Conservation (phyloP, 2,329 filamentous ascomycete genomes). For the Talaromyces sp. region DNA sequence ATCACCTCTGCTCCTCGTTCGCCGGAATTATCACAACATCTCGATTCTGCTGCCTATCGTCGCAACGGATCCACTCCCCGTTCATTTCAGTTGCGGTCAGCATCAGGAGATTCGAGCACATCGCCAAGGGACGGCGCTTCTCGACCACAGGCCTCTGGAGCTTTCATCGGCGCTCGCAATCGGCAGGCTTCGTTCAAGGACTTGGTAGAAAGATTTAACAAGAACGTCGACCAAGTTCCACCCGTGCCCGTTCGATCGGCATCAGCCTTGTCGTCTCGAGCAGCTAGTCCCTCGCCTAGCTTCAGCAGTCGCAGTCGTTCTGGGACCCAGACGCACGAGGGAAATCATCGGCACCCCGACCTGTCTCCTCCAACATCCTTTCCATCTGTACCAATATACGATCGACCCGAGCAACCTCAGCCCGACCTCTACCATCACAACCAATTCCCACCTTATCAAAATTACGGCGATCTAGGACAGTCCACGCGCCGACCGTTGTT, state of each 20-base stretch:
- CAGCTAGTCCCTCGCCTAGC: slow-evolving; percentile 34
- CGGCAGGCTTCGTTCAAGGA: slow-evolving; percentile 72
- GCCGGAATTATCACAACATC: slow-evolving; percentile 22
- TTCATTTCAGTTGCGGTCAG: slow-evolving; percentile 30
- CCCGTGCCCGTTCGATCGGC: slow-evolving; percentile 38
- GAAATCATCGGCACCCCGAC: slow-evolving; percentile 19
- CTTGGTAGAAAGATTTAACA: slow-evolving; percentile 73
- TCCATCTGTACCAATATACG: slow-evolving; percentile 15
- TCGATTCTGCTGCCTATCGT: slow-evolving; percentile 25
- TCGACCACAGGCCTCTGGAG: slow-evolving; percentile 20
- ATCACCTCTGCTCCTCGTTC: slow-evolving; percentile 19
- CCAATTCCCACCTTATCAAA: neutral
- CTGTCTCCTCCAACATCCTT: slow-evolving; percentile 22
- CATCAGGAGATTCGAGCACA: slow-evolving; percentile 30
- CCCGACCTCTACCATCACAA: neutral
- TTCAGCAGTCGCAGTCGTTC: slow-evolving; percentile 26
- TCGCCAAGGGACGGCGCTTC: slow-evolving; percentile 22
- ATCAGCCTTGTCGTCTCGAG: slow-evolving; percentile 33
- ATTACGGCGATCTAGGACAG: neutral
- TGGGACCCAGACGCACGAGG: slow-evolving; percentile 20
- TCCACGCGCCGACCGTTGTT: slow-evolving; percentile 59
- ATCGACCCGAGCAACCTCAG: neutral
- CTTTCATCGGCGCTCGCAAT: slow-evolving; percentile 26
- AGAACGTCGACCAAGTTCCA: slow-evolving; percentile 49
- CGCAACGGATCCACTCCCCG: slow-evolving; percentile 19